A percentile compares a stretch with the other conserved stretches of the same genome.
These are phyloP conservation scores for Nicotiana obtusifolia DNA, from an alignment of 257 asterid species.

Conservation along the genomic window DNA sequence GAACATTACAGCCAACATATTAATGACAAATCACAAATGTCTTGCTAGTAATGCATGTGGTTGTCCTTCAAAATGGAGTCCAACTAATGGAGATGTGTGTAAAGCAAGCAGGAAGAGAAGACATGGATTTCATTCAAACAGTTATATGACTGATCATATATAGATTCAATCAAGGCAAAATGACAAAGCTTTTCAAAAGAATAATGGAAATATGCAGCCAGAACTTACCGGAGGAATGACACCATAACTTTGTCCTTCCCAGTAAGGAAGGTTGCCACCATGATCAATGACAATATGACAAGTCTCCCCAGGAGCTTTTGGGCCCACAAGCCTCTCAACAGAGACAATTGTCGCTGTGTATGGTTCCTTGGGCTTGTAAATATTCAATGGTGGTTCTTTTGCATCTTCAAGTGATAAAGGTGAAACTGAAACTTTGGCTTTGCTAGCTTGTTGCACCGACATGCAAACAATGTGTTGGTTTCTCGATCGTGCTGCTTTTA, in stretches of 20 bases:
- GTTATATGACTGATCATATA: not conserved
- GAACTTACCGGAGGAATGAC: constrained; percentile 81
- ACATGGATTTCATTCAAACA: no score
- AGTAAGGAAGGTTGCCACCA: constrained; percentile 84
- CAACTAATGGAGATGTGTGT: no score
- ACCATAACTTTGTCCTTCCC: constrained; percentile 99
- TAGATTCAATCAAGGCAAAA: not conserved
- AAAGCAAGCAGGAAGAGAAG: no score
- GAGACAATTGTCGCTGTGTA: constrained; percentile 77
- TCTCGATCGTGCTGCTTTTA: constrained; percentile 27
- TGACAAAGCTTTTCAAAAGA: constrained; percentile 1
- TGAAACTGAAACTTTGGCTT: constrained; percentile 55
- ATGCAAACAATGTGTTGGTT: constrained; percentile 49
- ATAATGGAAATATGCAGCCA: not conserved
- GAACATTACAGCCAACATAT: no score
- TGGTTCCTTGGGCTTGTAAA: constrained; percentile 77
- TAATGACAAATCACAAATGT: not conserved
- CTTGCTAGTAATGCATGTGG: not conserved
- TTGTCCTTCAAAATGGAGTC: not conserved
- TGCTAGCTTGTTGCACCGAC: constrained; percentile 88
- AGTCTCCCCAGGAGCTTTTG: constrained; percentile 96
- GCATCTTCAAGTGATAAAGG: constrained; percentile 79
- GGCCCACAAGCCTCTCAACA: constrained; percentile 85
- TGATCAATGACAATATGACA: constrained; percentile 93
- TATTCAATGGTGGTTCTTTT: constrained; percentile 81